Conservation (phyloP, 257 asterid genomes). For the Jacaranda mimosifolia region DNA sequence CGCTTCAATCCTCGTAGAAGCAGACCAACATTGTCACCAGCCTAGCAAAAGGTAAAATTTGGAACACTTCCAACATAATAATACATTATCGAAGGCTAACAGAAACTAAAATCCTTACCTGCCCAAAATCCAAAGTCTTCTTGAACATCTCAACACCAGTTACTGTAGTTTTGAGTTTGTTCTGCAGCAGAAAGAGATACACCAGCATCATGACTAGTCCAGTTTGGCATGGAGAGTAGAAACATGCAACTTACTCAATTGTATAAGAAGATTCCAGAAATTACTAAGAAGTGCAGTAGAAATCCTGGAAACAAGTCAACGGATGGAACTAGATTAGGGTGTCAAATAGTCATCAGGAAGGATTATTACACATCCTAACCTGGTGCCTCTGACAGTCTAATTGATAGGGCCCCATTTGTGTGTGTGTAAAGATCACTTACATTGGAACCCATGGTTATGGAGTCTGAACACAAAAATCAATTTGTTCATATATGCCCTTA, state of each 20-base stretch:
- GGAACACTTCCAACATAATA: constrained; percentile 13
- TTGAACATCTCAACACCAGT: constrained; percentile 99
- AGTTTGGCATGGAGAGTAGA: constrained; percentile 16
- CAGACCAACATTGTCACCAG: constrained; percentile 98
- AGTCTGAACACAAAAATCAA: background rate
- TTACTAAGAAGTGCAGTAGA: constrained; percentile 9
- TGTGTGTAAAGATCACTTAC: background rate
- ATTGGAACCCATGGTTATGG: background rate
- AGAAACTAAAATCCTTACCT: constrained; percentile 53
- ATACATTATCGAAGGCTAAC: background rate
- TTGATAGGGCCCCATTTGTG: background rate
- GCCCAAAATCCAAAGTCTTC: constrained; percentile 91
- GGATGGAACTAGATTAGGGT: constrained; percentile 20
- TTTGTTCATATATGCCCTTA: background rate
- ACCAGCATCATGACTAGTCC: constrained; percentile 20
- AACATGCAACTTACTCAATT: constrained; percentile 5
- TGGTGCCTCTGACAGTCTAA: background rate
- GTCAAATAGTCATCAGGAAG: background rate
- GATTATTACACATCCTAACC: constrained; percentile 15
- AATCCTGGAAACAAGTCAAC: background rate
- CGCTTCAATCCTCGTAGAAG: constrained; percentile 97
- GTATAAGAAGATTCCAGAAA: constrained; percentile 17
- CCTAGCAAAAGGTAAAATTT: constrained; percentile 56
- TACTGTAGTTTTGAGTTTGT: constrained; percentile 78
- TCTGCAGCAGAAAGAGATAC: constrained; percentile 54